A percentile compares a stretch with the other conserved stretches of the same genome.
Conservation (phyloP, 2,329 filamentous ascomycete genomes). For the Tolypocladium ophioglossoides region DNA sequence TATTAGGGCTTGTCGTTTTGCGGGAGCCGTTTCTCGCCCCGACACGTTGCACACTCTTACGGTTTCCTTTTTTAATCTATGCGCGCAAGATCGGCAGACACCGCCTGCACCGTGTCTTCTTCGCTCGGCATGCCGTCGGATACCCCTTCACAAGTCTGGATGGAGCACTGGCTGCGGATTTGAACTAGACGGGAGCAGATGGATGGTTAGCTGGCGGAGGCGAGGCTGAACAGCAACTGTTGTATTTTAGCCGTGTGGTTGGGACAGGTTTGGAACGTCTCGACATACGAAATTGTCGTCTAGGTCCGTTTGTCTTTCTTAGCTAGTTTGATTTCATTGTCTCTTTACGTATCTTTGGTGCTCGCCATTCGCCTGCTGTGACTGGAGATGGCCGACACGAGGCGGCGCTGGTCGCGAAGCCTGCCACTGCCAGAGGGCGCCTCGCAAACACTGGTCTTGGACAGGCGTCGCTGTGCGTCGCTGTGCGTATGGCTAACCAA, state of each 20-base stretch:
- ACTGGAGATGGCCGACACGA: neutral
- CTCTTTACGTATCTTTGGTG: constrained; percentile 8
- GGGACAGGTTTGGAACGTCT: constrained; percentile 22
- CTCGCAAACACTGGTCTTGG: neutral
- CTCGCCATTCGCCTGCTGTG: neutral
- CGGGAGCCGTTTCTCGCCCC: neutral
- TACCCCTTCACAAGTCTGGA: constrained; percentile 17
- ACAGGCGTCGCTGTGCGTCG: neutral
- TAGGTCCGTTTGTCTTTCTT: constrained; percentile 24
- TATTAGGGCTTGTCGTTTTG: neutral
- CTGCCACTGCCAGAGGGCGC: neutral
- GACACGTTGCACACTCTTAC: constrained; percentile 7
- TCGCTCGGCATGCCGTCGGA: constrained; percentile 14
- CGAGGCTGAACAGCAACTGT: constrained; percentile 21
- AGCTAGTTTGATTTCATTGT: constrained; percentile 28
- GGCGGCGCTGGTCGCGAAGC: neutral
- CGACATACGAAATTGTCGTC: constrained; percentile 17
- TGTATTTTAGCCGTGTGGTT: constrained; percentile 29
- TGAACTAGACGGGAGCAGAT: constrained; percentile 22
- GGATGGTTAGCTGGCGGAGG: constrained; percentile 14
- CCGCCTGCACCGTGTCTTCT: constrained; percentile 6
- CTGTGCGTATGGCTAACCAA: neutral
- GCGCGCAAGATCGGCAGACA: constrained; percentile 8
- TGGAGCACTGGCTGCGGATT: constrained; percentile 20
- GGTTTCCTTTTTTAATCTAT: constrained; percentile 10